A percentile compares a stretch with the other conserved stretches of the same genome.
Evolutionary conservation across 2,329 filamentous ascomycete genomes (phyloP).

Genomic region (Aurifilum marmelostoma): DNA sequence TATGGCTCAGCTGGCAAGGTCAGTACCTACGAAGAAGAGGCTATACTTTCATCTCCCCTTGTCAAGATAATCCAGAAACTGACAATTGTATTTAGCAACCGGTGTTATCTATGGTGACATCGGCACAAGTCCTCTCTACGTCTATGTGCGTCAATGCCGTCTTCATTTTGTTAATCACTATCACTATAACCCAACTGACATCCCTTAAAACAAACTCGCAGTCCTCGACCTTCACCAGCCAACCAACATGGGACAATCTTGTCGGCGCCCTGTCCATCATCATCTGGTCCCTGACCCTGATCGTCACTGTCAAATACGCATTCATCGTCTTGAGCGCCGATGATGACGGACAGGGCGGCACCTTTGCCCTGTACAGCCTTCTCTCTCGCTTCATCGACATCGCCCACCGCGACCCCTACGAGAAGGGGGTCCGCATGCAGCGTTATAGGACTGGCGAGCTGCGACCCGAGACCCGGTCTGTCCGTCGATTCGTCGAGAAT

Average conservation of each 20-base stretch:
- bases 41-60: background rate
- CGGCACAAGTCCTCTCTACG: constrained; percentile 65
- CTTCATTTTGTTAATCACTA: no score
- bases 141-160: background rate
- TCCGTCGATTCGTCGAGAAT: constrained; percentile 62
- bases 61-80: background rate
- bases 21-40: background rate
- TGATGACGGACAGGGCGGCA: constrained; percentile 73
- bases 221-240: constrained; percentile 60
- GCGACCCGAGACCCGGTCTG: constrained; percentile 50
- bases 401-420: constrained; percentile 59
- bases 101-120: constrained; percentile 74
- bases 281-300: constrained; percentile 69
- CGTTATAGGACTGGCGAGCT: constrained; percentile 62
- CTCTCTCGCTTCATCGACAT: constrained; percentile 66
- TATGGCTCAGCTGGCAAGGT: constrained; percentile 26
- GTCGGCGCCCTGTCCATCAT: constrained; percentile 69
- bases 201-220: background rate
- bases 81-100: constrained; percentile 58
- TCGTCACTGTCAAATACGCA: constrained; percentile 72
- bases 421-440: constrained; percentile 61
- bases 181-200: background rate
- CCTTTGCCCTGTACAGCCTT: constrained; percentile 68
- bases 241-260: constrained; percentile 61
- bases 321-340: constrained; percentile 68